Evolutionary conservation across 345 rosid species (phyloP).

Genomic region (Salix purpurea): DNA sequence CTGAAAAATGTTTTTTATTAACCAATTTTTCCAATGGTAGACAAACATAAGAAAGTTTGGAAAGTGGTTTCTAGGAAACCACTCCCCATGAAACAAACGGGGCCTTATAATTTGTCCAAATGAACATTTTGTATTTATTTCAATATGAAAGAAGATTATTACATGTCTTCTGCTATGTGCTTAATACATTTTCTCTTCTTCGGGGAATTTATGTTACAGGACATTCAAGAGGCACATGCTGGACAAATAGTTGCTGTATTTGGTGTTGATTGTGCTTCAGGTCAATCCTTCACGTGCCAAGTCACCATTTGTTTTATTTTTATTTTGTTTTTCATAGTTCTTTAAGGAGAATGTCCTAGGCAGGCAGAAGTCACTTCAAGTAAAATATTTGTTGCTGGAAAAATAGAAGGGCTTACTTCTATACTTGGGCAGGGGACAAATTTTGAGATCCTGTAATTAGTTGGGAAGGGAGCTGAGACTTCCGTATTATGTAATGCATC

Average conservation of each 20-base stretch:
- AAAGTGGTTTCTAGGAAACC: no score
- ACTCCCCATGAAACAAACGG: no score
- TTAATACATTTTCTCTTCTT: constrained; percentile 5
- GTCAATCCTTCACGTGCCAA: constrained; percentile 22
- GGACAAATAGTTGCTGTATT: constrained; percentile 99
- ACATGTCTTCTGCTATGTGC: not conserved
- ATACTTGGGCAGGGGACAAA: not conserved
- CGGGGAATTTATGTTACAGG: constrained; percentile 39
- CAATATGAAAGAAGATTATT: not conserved
- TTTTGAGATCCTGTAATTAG: not conserved
- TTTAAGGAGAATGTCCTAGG: not conserved
- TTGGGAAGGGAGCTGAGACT: not conserved
- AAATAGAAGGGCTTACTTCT: not conserved
- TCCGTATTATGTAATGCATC: not conserved
- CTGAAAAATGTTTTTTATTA: no score
- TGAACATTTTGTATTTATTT: not conserved
- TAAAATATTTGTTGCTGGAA: not conserved
- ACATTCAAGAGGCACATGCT: constrained; percentile 97
- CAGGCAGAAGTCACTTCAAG: not conserved
- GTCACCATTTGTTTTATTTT: not conserved
- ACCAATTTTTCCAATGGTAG: no score
- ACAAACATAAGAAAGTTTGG: no score
- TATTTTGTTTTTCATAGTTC: not conserved
- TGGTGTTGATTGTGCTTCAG: constrained; percentile 99
- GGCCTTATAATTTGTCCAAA: not conserved